Evolutionary conservation across 2,329 filamentous ascomycete genomes (phyloP), one percentile per base, ranked within the genome.

Genomic region (Aspergillus calidoustus): DNA sequence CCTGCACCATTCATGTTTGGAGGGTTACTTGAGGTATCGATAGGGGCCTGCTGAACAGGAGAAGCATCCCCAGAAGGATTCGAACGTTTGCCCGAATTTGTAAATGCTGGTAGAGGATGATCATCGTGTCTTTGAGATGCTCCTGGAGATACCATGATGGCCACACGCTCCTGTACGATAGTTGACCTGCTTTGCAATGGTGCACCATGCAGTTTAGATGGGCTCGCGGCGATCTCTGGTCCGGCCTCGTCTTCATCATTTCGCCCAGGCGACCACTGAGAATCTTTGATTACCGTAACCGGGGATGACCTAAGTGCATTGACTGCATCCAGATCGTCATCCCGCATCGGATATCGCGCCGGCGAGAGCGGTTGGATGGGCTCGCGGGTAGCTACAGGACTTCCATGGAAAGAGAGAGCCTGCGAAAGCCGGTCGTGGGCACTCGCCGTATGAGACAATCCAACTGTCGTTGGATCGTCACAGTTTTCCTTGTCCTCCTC

Each of bases 401-500:
- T 67, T 2, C 64, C 64, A 44, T 73, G 66, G 25, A 77, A 57
- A 46, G 72, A 71, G 31, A 79, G 71, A 19, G 64, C 72, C 52
- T 77, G 75, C 3, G 77, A 80, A 49, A 79, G 71, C 4, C 76
- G 74, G 57, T 74, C 72, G 59, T 80, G 77, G 8, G 77, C 73
- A 62, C 65, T 71, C 56, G 71, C 67, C 3, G 75, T 69, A 9
- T 74, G 72, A 59, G 69, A 67, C 4, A 74, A 68, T 25, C 70
- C 63, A 30, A 72, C 68, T 43, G 69, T 59, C 25, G 69, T 66
- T 22, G 66, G 67, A 47, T 69, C 72, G 30, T 76, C 68, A 57
- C 76, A 74, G 54, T 82, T 82, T 65, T 82, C 81, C 65, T 83
- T 82, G 62, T 82, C 76, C 60, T 82, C 81, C 44, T 81, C 80